These are phyloP conservation scores for Flaveria linearis DNA, from an alignment of 129 eudicot species.

Conservation along the genomic window DNA sequence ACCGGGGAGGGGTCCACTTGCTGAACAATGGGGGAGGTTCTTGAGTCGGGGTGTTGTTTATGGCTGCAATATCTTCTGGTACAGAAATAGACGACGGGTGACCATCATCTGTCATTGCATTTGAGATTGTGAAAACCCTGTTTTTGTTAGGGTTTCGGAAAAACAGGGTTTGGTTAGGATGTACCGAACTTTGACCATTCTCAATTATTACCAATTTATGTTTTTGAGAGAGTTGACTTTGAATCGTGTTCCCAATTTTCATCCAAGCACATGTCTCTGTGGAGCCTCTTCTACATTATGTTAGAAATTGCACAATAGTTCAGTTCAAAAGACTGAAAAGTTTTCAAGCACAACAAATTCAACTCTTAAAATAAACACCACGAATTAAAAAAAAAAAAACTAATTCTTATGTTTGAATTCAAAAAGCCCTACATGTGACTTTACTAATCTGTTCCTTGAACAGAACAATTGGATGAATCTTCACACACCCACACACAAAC, in stretches of 20 bases:
- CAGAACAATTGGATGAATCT: background rate
- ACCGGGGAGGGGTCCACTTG: slow-evolving; percentile 85
- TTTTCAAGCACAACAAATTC: no score
- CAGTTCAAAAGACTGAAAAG: background rate
- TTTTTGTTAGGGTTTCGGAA: slow-evolving; percentile 29
- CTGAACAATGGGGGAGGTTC: slow-evolving; percentile 44
- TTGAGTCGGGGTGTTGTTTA: slow-evolving; percentile 24
- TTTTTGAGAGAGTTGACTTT: slow-evolving; percentile 29
- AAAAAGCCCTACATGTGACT: background rate
- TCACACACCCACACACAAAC: background rate
- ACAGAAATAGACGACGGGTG: slow-evolving; percentile 36
- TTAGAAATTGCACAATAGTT: slow-evolving; percentile 13
- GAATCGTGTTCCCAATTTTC: slow-evolving; percentile 30
- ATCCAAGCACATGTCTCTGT: slow-evolving; percentile 26
- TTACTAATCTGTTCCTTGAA: background rate
- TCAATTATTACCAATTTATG: slow-evolving; percentile 19
- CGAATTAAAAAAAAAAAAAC: no score
- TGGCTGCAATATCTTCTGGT: slow-evolving; percentile 43
- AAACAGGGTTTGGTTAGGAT: slow-evolving; percentile 23
- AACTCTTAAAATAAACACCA: no score
- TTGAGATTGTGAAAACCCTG: slow-evolving; percentile 34
- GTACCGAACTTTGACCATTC: slow-evolving; percentile 26
- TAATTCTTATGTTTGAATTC: background rate
- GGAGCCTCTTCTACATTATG: slow-evolving; percentile 51
- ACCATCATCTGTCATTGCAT: slow-evolving; percentile 49